Evolutionary conservation across 2,329 filamentous ascomycete genomes (phyloP), one percentile per base, ranked within the genome.

Genomic region (Karstenula rhodostoma): DNA sequence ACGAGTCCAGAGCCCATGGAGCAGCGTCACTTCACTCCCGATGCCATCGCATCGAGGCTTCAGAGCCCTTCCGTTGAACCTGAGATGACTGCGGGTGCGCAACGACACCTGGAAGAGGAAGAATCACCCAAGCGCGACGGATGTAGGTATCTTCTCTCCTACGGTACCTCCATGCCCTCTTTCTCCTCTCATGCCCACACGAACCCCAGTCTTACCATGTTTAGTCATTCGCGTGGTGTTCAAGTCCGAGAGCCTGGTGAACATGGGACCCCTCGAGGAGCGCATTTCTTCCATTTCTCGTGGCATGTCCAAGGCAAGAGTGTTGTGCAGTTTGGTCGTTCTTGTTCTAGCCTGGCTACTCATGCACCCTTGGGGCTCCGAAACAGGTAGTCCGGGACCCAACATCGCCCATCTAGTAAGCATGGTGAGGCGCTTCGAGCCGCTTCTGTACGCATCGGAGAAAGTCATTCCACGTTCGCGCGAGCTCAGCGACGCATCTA

Each of bases 371-470:
- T 89, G 88, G 32, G 78, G 82, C 5, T 84, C 86, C 40, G 42
- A 88, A 84, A 13, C 87, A 91, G 0, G 89, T 91, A 2, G 23
- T n/a, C 40, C 23, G 12, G 52, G 52, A 25, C 92, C 92, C 0
- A 94, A 97, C 74, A 84, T 98, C 17, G 90, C 97, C 74, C 97
- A 96, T 76, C 90, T 97, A 25, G 94, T 94, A 4, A 89, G 90
- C 54, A 87, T 98, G 66, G 94, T 94, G 51, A 92, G 92, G 70
- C 93, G 93, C 10, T 96, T 97, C 73, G 94, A 97, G 77, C 94
- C 94, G 6, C 85, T 97, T 47, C 96, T 98, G 63, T 95, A 95
- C 81, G 97, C 96, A 75, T 96, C 93, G 0, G 93, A 97, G 73
- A 91, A 94, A 73, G 93, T 93, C 9, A 89, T 93, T 46, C 86